Evolutionary conservation across 805 yeast species (phyloP).

Genomic region (Yamadazyma nakazawae): DNA sequence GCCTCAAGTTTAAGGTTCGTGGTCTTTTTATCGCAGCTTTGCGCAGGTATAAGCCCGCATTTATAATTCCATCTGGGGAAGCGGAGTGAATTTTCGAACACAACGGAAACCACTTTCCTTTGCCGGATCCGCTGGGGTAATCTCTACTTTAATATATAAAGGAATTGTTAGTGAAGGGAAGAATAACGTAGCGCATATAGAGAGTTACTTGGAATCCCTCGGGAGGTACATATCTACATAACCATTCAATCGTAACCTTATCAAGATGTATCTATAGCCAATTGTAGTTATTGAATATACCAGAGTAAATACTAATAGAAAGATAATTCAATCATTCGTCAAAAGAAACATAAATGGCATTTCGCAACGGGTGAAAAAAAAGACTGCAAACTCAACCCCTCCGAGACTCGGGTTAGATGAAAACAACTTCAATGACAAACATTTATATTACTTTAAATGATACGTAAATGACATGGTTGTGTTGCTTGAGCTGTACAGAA

Average conservation of each 20-base stretch:
- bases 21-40: too few relatives aligned
- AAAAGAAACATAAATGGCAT: conserved; percentile 8
- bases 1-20: too few relatives aligned
- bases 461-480: neutral
- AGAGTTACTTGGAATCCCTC: too few relatives aligned
- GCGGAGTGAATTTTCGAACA: too few relatives aligned
- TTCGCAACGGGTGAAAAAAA: neutral
- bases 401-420: conserved; percentile 5
- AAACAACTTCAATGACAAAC: neutral
- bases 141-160: too few relatives aligned
- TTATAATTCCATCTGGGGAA: neutral
- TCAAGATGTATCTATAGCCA: conserved; percentile 3
- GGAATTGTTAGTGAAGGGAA: too few relatives aligned
- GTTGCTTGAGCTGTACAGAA: neutral
- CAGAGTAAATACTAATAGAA: neutral
- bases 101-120: too few relatives aligned
- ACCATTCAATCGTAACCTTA: too few relatives aligned
- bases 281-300: neutral
- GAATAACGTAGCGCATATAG: too few relatives aligned
- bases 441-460: too few relatives aligned
- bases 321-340: conserved; percentile 1
- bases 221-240: too few relatives aligned
- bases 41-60: neutral
- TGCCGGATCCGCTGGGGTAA: too few relatives aligned
- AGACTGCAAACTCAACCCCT: conserved; percentile 1